Conservation (phyloP, 1,284 basidiomycete genomes). For the Clitocybe nebularis region DNA sequence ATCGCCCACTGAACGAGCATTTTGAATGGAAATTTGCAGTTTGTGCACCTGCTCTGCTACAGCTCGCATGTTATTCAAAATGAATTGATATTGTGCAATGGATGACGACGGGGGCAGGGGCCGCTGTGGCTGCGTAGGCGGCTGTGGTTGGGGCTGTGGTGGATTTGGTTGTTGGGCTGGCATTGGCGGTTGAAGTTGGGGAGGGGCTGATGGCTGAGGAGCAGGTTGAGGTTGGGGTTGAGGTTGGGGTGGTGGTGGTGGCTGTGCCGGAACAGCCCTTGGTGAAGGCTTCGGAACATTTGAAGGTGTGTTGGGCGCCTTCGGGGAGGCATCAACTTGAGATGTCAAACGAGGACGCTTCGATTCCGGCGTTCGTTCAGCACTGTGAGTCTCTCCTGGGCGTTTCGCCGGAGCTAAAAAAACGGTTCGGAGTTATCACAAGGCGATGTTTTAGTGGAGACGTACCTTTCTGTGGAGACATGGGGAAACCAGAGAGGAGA, state of each 20-base stretch:
- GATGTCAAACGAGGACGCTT: slow-evolving; percentile 30
- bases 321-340: slow-evolving; percentile 20
- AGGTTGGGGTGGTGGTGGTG: slow-evolving; percentile 5
- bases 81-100: slow-evolving; percentile 12
- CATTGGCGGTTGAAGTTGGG: slow-evolving; percentile 6
- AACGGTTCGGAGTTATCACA: slow-evolving; percentile 1
- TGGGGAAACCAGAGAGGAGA: slow-evolving; percentile 45
- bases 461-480: slow-evolving; percentile 33
- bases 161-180: slow-evolving; percentile 5
- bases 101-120: slow-evolving; percentile 4
- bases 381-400: slow-evolving; percentile 22
- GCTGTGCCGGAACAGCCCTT: slow-evolving; percentile 8
- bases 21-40: slow-evolving; percentile 16
- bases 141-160: slow-evolving; percentile 11
- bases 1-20: slow-evolving; percentile 48
- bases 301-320: slow-evolving; percentile 15
- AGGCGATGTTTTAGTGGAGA: no score
- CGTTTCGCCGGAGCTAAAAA: slow-evolving; percentile 27
- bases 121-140: slow-evolving; percentile 5
- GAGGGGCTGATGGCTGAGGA: slow-evolving; percentile 5
- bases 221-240: slow-evolving; percentile 10
- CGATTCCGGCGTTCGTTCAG: slow-evolving; percentile 29
- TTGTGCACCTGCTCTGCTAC: slow-evolving; percentile 18
- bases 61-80: slow-evolving; percentile 14
- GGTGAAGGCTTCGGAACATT: slow-evolving; percentile 23